phyloP scores from a whole-genome alignment of 352 stramenopile species.

The Phytophthora pini region DNA sequence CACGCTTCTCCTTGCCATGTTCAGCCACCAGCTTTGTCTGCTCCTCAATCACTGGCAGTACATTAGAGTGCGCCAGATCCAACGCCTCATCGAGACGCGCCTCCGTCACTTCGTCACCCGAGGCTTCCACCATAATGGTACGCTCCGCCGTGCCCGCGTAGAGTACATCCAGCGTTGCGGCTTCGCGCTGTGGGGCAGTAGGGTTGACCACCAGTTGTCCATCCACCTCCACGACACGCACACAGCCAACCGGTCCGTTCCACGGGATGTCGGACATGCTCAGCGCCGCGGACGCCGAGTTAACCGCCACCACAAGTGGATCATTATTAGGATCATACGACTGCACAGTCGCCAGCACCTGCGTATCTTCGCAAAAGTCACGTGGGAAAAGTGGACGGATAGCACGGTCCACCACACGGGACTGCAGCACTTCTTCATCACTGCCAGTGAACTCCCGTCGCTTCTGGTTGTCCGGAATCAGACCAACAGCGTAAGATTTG shows the following conservation, averaged over 20 bases:
- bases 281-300: conserved; percentile 89
- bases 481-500: conserved; percentile 84
- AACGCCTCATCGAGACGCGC: conserved; percentile 77
- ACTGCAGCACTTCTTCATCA: conserved; percentile 97
- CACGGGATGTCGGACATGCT: conserved; percentile 90
- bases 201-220: conserved; percentile 94
- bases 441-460: conserved; percentile 90
- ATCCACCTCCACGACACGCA: conserved; percentile 86
- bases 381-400: conserved; percentile 95
- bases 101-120: conserved; percentile 79
- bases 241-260: conserved; percentile 88
- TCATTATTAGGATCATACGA: conserved; percentile 88
- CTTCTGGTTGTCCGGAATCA: conserved; percentile 90
- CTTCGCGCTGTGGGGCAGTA: conserved; percentile 71
- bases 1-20: conserved; percentile 74
- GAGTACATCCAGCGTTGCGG: conserved; percentile 81
- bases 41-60: conserved; percentile 63
- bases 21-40: conserved; percentile 64
- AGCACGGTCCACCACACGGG: conserved; percentile 95
- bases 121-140: conserved; percentile 91
- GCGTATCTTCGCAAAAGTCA: conserved; percentile 96
- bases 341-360: conserved; percentile 93
- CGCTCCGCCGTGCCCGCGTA: conserved; percentile 82
- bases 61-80: conserved; percentile 70
- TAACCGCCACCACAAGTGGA: conserved; percentile 88